Conservation (phyloP, 2,329 filamentous ascomycete species). For the Calonectria fujianensis region DNA sequence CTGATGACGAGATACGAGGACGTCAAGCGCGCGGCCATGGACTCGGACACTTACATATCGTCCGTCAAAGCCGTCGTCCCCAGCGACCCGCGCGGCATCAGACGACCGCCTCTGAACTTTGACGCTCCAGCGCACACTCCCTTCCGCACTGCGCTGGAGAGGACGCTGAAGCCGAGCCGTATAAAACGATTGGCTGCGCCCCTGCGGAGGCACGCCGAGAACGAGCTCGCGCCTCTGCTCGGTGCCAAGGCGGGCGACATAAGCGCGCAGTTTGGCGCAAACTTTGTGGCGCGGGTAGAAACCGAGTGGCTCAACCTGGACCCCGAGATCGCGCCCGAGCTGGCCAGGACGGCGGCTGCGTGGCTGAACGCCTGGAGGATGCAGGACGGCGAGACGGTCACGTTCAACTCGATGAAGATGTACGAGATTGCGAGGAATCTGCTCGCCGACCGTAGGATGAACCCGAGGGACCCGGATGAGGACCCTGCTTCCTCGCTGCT, state of each 20-base stretch:
- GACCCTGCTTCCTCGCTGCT: slow-evolving; percentile 14
- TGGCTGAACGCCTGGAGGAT: slow-evolving; percentile 17
- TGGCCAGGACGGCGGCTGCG: slow-evolving; percentile 6
- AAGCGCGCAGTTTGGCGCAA: slow-evolving; percentile 22
- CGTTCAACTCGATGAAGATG: slow-evolving; percentile 23
- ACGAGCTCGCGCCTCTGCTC: slow-evolving; percentile 1
- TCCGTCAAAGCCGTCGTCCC: slow-evolving; percentile 12
- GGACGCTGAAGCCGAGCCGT: slow-evolving; percentile 14
- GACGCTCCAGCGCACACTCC: slow-evolving; percentile 10
- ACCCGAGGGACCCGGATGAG: slow-evolving; percentile 2
- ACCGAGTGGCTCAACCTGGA: slow-evolving; percentile 14
- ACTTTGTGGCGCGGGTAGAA: slow-evolving; percentile 17
- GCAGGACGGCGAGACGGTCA: slow-evolving; percentile 15
- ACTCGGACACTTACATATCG: slow-evolving; percentile 18
- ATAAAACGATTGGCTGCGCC: slow-evolving; percentile 17
- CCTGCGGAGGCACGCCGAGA: slow-evolving; percentile 5
- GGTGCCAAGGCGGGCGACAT: slow-evolving; percentile 9
- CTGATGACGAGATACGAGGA: slow-evolving; percentile 21
- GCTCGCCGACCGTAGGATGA: slow-evolving; percentile 5
- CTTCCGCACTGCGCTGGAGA: slow-evolving; percentile 14
- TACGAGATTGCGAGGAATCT: slow-evolving; percentile 10
- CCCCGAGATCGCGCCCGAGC: slow-evolving; percentile 18
- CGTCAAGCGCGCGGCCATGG: slow-evolving; percentile 24
- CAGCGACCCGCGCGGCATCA: slow-evolving; percentile 17
- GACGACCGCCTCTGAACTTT: slow-evolving; percentile 10